Evolutionary conservation across 1,284 basidiomycete species (phyloP), one percentile per base, ranked within the genome.

Genomic region (Schizopora paradoxa): DNA sequence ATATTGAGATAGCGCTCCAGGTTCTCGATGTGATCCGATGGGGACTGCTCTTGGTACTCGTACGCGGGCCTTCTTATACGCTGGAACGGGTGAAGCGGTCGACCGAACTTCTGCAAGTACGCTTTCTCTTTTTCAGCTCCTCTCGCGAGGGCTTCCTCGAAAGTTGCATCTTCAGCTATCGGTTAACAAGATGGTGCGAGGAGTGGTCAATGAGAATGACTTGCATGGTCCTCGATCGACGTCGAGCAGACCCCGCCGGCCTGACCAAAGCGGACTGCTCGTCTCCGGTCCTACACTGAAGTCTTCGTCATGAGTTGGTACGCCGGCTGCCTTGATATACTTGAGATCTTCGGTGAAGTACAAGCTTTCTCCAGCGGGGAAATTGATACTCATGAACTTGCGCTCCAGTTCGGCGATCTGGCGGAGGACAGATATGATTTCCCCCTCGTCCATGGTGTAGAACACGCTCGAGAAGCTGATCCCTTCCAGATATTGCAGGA

Each of bases 311-410:
- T 68, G 47, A 7, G 66, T 60, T 45, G 63, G 58, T 47, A 70
- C 63, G 51, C 55, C 64, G 44, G 54, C 59, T n/a, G 26, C 32
- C 37, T 26, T 37, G 7, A 37, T 6, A 10, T 29, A 35, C 35
- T 46, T 29, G n/a, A 47, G 41, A 56, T 76, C 72, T 3, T 66
- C 11, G 7, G 65, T 37, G 49, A 66, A 76, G 62, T 77, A 76
- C 3, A 76, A 61, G 61, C 73, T 75, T 62, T 73, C 69, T 34
- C 73, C 69, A 62, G 70, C 72, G 11, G 71, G 73, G 49, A 77
- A 76, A 54, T 66, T 2, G 48, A 72, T 65, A 31, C 68, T 68
- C 73, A 76, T 75, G 61, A 76, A 70, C 1, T 49, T 39, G 3
- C 68, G 65, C 61, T 77, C 74, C 54, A 77, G 62, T 56, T 73